Evolutionary conservation across 176 grass and related monocot genomes (phyloP).

Genomic region (Oryza nivara): DNA sequence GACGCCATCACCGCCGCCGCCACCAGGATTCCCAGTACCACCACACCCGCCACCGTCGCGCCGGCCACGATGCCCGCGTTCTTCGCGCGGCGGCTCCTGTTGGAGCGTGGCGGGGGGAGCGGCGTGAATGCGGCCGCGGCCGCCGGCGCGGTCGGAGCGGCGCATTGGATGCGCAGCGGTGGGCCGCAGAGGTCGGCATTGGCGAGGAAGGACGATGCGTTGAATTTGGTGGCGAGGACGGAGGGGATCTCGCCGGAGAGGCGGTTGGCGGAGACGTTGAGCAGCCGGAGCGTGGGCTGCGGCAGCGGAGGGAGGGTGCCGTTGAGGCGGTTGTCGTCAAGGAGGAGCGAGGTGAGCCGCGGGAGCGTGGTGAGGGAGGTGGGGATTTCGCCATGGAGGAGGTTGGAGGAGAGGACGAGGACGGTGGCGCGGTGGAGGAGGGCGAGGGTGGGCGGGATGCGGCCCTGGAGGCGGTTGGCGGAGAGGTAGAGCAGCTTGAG

Average conservation of each 20-base stretch:
- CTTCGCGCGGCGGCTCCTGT: conserved; percentile 19
- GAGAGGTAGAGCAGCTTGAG: conserved; percentile 91
- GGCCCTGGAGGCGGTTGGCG: conserved; percentile 65
- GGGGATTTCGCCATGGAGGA: conserved; percentile 72
- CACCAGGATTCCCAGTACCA: conserved; percentile 52
- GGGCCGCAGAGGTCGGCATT: conserved; percentile 71
- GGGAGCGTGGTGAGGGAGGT: conserved; percentile 50
- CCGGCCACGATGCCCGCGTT: conserved; percentile 58
- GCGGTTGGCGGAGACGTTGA: conserved; percentile 75
- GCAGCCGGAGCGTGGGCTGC: conserved; percentile 60
- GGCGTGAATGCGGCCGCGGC: conserved; percentile 50
- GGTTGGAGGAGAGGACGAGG: conserved; percentile 71
- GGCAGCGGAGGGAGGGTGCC: conserved; percentile 60
- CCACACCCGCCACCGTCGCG: conserved; percentile 50
- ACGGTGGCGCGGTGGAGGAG: conserved; percentile 81
- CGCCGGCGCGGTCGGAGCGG: conserved; percentile 27
- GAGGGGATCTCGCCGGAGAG: conserved; percentile 69
- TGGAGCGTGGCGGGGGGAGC: conserved; percentile 36
- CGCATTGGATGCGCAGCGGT: conserved; percentile 39
- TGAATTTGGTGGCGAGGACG: conserved; percentile 57
- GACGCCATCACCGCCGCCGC: conserved; percentile 42
- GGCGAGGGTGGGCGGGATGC: conserved; percentile 57
- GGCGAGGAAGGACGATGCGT: conserved; percentile 59
- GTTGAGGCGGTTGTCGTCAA: conserved; percentile 63
- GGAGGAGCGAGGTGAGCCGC: conserved; percentile 60